Conservation (phyloP, 306 rosid species). For the Rosa lucieae region DNA sequence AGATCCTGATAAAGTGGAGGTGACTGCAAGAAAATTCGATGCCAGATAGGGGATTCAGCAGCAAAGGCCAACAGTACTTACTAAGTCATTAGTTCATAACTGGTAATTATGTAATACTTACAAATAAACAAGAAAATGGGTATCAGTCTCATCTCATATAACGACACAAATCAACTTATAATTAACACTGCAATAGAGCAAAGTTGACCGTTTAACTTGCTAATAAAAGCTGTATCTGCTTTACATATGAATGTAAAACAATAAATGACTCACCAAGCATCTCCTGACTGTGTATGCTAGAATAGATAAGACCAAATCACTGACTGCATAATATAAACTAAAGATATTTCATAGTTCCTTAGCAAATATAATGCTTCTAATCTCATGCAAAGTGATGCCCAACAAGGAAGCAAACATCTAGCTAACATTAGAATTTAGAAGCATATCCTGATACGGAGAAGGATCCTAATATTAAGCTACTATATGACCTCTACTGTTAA, state of each 20-base stretch:
- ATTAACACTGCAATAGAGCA: neutral
- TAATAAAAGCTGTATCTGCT: neutral
- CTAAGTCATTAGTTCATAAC: neutral
- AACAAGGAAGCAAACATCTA: neutral
- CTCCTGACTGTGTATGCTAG: neutral
- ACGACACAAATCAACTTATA: neutral
- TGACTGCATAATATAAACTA: neutral
- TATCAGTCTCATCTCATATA: neutral
- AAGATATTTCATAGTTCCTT: neutral
- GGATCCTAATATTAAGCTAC: neutral
- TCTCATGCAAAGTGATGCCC: neutral
- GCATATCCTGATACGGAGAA: neutral
- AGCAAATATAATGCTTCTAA: neutral
- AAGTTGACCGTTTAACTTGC: neutral
- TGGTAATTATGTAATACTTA: neutral
- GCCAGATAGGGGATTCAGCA: neutral
- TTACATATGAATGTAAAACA: neutral
- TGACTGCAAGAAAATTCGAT: neutral
- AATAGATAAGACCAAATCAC: neutral
- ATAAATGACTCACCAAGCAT: neutral
- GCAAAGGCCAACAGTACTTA: neutral
- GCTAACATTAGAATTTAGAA: neutral
- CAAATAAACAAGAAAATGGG: neutral
- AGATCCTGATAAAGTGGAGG: neutral
- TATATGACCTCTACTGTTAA: neutral